Evolutionary conservation across 495 filamentous ascomycete species (phyloP), one percentile per base, ranked within the genome.

Genomic region (Clavariopsis aquatica): DNA sequence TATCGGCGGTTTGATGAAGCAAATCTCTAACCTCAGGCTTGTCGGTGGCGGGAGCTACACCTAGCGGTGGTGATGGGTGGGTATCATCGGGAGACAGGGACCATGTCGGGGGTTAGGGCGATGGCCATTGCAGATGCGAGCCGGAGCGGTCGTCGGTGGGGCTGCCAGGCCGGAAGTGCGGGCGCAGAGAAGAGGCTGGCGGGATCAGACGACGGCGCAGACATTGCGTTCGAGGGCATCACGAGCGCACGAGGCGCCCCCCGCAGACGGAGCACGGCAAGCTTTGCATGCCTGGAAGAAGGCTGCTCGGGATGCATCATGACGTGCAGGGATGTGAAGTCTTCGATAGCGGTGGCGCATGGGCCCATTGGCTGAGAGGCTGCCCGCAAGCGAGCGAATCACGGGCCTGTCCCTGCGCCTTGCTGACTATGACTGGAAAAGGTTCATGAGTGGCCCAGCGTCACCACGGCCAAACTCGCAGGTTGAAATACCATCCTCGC

Each of bases 71-170:
- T 36, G 58, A 19, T 38, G 60, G 60, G 38, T 23, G 60, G 60
- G 26, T 64, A 64, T 64, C 60, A 27, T 64, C 60, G 60, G 60
- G 13, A 9, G 43, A 31, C 60, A 64, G 60, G 60, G 60, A 38
- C 52, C 57, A 41, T 28, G 29, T 22, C 9, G 58, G 19, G 31
- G 5, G 31, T 12, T 34, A 34, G 31, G 31, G 31, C 31, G 31
- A 34, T 12, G 5, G 31, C 31, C 31, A 34, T 34, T 34, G 31
- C 31, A 34, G 31, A 34, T 12, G 31, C 31, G 12, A 12, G 31
- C 12, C 5, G 31, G 12, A 6, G 12, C 12, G 31, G 5, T 34
- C 31, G 12, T 6, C 12, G 31, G 31, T n/a, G n/a, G 31, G 31
- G 6, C 31, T 34, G 31, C 31, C 31, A 34, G 31, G 12, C 12